Evolutionary conservation across 805 yeast species (phyloP).

Genomic region (Lipomyces orientalis): DNA sequence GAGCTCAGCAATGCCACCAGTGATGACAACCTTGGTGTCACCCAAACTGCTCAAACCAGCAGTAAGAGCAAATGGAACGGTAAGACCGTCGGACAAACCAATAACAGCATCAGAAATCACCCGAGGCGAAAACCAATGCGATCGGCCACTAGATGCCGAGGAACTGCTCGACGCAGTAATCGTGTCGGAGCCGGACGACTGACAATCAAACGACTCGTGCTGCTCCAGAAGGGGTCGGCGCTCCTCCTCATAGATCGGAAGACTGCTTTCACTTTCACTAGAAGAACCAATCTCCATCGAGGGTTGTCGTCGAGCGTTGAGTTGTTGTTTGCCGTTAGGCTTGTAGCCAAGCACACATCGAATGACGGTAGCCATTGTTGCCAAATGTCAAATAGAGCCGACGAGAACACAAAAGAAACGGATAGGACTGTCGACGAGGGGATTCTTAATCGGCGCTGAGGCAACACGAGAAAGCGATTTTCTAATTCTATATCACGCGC

Average conservation of each 20-base stretch:
- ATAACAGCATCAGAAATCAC: slow-evolving; percentile 92
- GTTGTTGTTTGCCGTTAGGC: slow-evolving; percentile 7
- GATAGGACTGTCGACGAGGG: no score
- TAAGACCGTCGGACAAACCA: slow-evolving; percentile 92
- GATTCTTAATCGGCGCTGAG: no score
- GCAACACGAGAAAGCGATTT: neutral
- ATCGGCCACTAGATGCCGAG: slow-evolving; percentile 3
- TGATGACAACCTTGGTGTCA: slow-evolving; percentile 84
- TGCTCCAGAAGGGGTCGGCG: slow-evolving; percentile 24
- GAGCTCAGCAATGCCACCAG: slow-evolving; percentile 98
- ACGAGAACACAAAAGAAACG: neutral
- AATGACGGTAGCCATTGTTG: slow-evolving; percentile 32
- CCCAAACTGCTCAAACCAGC: slow-evolving; percentile 95
- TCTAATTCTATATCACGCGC: neutral
- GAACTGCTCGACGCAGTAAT: slow-evolving; percentile 10
- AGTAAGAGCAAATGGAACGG: slow-evolving; percentile 98
- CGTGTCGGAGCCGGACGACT: slow-evolving; percentile 24
- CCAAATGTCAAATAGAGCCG: neutral
- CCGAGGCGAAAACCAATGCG: slow-evolving; percentile 61
- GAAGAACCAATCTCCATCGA: slow-evolving; percentile 9
- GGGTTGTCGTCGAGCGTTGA: neutral
- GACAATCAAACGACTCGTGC: slow-evolving; percentile 10
- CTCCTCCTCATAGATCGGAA: slow-evolving; percentile 23
- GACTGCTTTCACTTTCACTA: neutral
- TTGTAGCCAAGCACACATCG: slow-evolving; percentile 30